Conservation (phyloP, 495 filamentous ascomycete species). For the Penicillium canescens region DNA sequence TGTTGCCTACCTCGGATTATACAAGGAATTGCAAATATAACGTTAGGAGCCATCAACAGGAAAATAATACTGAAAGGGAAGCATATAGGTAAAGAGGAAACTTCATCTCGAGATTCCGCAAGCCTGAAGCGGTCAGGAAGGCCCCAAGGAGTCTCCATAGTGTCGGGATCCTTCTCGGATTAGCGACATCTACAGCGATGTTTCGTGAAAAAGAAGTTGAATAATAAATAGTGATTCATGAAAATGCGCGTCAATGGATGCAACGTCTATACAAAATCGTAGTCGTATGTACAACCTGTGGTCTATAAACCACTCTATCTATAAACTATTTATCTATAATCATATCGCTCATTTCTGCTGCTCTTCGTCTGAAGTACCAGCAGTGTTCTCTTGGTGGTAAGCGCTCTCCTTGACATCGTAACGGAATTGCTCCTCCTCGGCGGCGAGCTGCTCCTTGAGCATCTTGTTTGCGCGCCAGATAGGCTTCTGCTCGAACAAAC, state of each 20-base stretch:
- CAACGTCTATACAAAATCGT: conserved; percentile 1
- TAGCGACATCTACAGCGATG: neutral
- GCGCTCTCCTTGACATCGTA: conserved; percentile 31
- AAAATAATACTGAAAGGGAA: too few relatives aligned
- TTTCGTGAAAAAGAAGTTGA: neutral
- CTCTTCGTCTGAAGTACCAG: neutral
- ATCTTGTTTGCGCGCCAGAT: conserved; percentile 53
- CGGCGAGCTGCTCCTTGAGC: conserved; percentile 23
- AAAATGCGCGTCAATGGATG: neutral
- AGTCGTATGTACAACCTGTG: neutral
- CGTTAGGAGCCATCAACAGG: too few relatives aligned
- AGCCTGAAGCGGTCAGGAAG: too few relatives aligned
- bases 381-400: conserved; percentile 21
- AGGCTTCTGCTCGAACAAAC: conserved; percentile 58
- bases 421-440: conserved; percentile 39
- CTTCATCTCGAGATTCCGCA: too few relatives aligned
- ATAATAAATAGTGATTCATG: neutral
- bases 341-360: neutral
- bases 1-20: too few relatives aligned
- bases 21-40: too few relatives aligned
- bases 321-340: neutral
- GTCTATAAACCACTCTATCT: neutral
- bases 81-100: too few relatives aligned
- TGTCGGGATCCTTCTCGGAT: too few relatives aligned
- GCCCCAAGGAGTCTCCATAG: too few relatives aligned